phyloP scores from a whole-genome alignment of 2,329 filamentous ascomycete species.

The Pseudovirgaria hyperparasitica region DNA sequence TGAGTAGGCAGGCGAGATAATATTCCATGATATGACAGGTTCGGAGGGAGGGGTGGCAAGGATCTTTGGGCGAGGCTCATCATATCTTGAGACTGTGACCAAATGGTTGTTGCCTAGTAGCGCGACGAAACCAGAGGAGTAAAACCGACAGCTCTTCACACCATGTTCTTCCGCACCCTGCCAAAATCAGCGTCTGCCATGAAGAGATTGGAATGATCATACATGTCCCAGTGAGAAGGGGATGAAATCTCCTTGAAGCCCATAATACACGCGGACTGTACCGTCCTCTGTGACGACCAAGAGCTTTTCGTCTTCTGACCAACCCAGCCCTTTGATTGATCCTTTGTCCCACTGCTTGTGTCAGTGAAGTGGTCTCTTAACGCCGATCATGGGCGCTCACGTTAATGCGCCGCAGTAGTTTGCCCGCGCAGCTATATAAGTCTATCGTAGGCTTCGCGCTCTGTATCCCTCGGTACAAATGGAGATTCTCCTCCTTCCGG shows the following conservation, averaged over 20 bases:
- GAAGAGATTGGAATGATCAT: neutral
- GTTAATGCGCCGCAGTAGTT: constrained; percentile 67
- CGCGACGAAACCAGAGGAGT: constrained; percentile 83
- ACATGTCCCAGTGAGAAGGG: constrained; percentile 83
- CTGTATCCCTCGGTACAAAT: constrained; percentile 61
- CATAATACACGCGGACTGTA: constrained; percentile 78
- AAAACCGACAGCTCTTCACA: constrained; percentile 83
- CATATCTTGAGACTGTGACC: constrained; percentile 75
- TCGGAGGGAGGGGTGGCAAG: constrained; percentile 68
- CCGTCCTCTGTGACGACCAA: constrained; percentile 82
- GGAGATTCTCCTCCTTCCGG: constrained; percentile 75
- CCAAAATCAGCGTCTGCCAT: constrained; percentile 1
- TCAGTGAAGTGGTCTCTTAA: constrained; percentile 5
- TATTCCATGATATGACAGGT: constrained; percentile 72
- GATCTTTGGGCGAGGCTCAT: constrained; percentile 76
- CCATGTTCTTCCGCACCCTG: constrained; percentile 74
- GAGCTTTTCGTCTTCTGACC: constrained; percentile 91
- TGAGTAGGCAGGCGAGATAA: constrained; percentile 79
- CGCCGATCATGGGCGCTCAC: constrained; percentile 20
- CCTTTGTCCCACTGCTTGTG: constrained; percentile 68
- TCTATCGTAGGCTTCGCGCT: constrained; percentile 75
- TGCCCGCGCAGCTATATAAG: constrained; percentile 86
- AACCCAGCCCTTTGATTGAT: constrained; percentile 75
- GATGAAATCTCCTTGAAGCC: constrained; percentile 87
- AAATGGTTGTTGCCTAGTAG: constrained; percentile 79